Evolutionary conservation across 2,329 filamentous ascomycete species (phyloP).

Genomic region (Hypoxylon sp.): DNA sequence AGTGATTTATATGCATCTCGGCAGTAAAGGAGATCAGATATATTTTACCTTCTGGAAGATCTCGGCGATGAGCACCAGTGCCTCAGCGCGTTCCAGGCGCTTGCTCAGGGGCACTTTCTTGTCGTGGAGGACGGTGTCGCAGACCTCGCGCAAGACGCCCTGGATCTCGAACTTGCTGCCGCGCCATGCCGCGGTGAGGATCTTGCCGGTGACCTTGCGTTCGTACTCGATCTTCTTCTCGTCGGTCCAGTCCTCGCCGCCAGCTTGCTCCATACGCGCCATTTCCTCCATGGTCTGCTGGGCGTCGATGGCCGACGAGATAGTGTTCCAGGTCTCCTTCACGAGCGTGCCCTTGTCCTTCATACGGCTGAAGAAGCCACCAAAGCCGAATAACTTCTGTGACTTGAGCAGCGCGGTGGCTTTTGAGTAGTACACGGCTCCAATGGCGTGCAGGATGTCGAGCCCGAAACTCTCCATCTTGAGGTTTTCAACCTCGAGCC

Average conservation of each 20-base stretch:
- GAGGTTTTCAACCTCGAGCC: slow-evolving; percentile 94
- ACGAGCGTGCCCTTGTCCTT: slow-evolving; percentile 97
- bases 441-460: slow-evolving; percentile 95
- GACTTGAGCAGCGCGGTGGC: slow-evolving; percentile 89
- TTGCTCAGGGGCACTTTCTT: slow-evolving; percentile 85
- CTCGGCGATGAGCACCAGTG: slow-evolving; percentile 87
- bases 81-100: slow-evolving; percentile 90
- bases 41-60: slow-evolving; percentile 82
- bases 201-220: slow-evolving; percentile 95
- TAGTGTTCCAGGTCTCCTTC: slow-evolving; percentile 99
- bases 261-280: slow-evolving; percentile 93
- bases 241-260: slow-evolving; percentile 97
- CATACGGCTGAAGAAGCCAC: slow-evolving; percentile 91
- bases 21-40: neutral
- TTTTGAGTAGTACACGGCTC: slow-evolving; percentile 89
- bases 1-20: neutral
- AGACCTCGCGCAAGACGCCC: slow-evolving; percentile 93
- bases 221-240: slow-evolving; percentile 97
- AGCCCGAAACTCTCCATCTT: slow-evolving; percentile 99
- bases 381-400: slow-evolving; percentile 96
- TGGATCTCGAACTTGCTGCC: slow-evolving; percentile 99
- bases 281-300: slow-evolving; percentile 99
- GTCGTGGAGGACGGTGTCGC: slow-evolving; percentile 85
- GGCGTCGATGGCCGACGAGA: slow-evolving; percentile 94
- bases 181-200: slow-evolving; percentile 94